Base-by-base conservation (phyloP, 495 filamentous ascomycete genomes). In the Podospora fimiseda region DNA sequence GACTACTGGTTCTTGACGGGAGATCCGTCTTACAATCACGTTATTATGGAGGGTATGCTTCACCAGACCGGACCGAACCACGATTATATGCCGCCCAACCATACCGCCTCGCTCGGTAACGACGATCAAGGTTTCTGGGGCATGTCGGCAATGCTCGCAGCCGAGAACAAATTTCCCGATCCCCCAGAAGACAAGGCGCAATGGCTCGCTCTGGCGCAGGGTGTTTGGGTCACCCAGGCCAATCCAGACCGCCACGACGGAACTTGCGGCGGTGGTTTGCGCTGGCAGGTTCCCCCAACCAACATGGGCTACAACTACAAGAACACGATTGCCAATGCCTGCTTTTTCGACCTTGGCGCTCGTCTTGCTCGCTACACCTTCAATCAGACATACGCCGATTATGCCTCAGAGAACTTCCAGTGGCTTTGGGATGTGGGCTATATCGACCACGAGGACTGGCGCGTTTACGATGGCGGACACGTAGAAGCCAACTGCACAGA, bases 121-220 rank as follows among this genome's bases (percentile, higher is more conserved):
- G 87, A 91, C 59, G 88, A 91, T 53, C 87, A 91, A 64, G 84
- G 85, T 1, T 91, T 90, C 63, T 94, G 89, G 89, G 87, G 74
- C 20, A 74, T 91, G 58, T 80, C 84, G n/a, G 81, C 84, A 22
- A 84, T 94, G 66, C 76, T 85, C 9, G 89, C 87, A 2, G 81
- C 84, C 39, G 89, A 94, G 62, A 75, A 83, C 52, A 77, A 77
- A 48, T 91, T 84, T 57, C 86, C 86, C 15, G 70, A 86, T 53
- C 77, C 80, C 11, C 70, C 78, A 3, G 54, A 60, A 8, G 80
- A 77, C 48, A 60, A 81, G 55, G 83, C 80, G 16, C 83, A 85
- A 40, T 92, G 88, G 88, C 73, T 92, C 8, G 76, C 82, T 1
- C 73, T 90, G 0, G 86, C 84, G 1, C 83, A 90, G 65, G 85